These are phyloP conservation scores for Cryptococcus sp. DNA, from an alignment of 1,284 basidiomycete genomes.

Conservation along the genomic window DNA sequence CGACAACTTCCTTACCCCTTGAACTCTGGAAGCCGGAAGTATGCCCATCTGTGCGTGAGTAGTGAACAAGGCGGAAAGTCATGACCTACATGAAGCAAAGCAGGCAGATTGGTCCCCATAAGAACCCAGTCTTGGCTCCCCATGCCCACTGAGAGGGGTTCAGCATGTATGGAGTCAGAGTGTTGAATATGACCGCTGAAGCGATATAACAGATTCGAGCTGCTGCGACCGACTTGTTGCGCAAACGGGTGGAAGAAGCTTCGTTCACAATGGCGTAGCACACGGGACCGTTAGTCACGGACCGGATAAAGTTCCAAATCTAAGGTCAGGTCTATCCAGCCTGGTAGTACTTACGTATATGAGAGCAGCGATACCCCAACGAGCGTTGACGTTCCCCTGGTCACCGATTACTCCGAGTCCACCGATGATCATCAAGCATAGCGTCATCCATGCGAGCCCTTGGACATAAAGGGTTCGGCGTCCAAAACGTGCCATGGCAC, in stretches of 20 bases:
- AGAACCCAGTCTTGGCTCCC: slow-evolving; percentile 13
- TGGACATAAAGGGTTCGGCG: slow-evolving; percentile 48
- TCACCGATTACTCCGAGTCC: slow-evolving; percentile 20
- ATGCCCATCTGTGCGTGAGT: slow-evolving; percentile 5
- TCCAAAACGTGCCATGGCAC: slow-evolving; percentile 38
- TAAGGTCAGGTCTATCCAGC: not conserved
- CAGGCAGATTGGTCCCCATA: slow-evolving; percentile 7
- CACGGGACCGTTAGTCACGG: not conserved
- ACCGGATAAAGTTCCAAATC: not conserved
- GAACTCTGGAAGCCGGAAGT: slow-evolving; percentile 20
- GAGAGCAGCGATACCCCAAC: not conserved
- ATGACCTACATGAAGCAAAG: not conserved
- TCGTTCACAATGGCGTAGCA: slow-evolving; percentile 38
- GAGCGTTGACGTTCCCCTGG: not conserved
- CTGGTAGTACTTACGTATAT: not conserved
- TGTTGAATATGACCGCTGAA: not conserved
- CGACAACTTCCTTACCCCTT: too few relatives aligned
- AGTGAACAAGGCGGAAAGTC: too few relatives aligned
- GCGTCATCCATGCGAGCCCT: slow-evolving; percentile 42
- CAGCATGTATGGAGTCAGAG: not conserved
- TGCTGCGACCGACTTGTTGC: slow-evolving; percentile 51
- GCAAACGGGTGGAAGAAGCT: slow-evolving; percentile 44
- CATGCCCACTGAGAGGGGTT: slow-evolving; percentile 17
- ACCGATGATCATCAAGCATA: slow-evolving; percentile 48
- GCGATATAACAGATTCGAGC: slow-evolving; percentile 42